phyloP scores from a whole-genome alignment of 495 filamentous ascomycete species.

The Xylaria longipes region DNA sequence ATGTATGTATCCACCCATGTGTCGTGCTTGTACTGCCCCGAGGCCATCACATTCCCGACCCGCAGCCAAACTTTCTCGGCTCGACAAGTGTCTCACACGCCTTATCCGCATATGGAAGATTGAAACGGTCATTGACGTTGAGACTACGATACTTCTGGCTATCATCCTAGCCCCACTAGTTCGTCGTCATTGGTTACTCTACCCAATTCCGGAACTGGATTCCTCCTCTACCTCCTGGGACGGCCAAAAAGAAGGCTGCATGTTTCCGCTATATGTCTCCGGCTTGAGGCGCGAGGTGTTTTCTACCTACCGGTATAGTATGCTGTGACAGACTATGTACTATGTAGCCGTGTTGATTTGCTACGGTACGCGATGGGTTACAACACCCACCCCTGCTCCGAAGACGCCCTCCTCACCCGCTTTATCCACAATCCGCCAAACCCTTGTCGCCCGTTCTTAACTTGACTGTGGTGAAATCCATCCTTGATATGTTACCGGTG shows the following conservation, averaged over 20 bases:
- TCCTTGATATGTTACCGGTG: background rate
- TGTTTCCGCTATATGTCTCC: background rate
- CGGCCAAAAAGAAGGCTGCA: background rate
- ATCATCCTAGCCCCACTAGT: conserved; percentile 18
- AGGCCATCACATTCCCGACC: conserved; percentile 3
- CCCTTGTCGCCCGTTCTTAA: background rate
- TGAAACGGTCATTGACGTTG: background rate
- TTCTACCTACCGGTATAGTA: background rate
- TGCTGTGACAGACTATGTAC: background rate
- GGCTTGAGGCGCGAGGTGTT: background rate
- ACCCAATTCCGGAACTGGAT: background rate
- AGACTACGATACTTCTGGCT: background rate
- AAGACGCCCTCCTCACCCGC: background rate
- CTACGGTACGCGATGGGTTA: background rate
- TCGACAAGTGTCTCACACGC: conserved; percentile 6
- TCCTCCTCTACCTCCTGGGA: background rate
- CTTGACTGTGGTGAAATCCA: background rate
- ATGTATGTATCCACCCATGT: background rate
- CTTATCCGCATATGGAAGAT: conserved; percentile 8
- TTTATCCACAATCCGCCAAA: conserved; percentile 11
- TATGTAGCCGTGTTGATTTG: background rate
- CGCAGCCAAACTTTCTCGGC: conserved; percentile 5
- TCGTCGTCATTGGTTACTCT: conserved; percentile 5
- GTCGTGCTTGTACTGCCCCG: conserved; percentile 10
- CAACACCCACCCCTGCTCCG: background rate